These are phyloP conservation scores for Suillus ampliporus DNA, from an alignment of 768 basidiomycete species.

Conservation along the genomic window DNA sequence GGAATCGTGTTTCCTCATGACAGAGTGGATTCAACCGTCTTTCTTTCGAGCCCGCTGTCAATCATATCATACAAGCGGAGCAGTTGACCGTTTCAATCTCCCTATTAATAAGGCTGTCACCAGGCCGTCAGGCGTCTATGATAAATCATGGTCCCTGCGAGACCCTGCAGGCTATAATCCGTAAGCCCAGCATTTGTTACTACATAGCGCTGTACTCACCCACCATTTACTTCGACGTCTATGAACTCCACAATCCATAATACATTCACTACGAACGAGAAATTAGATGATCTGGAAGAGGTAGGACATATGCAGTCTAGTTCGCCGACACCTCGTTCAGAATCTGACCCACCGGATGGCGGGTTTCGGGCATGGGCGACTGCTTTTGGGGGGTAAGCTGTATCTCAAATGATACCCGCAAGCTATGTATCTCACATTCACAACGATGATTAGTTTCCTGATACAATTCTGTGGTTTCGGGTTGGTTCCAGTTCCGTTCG, in stretches of 20 bases:
- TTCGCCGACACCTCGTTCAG: neutral
- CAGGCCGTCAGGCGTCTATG: neutral
- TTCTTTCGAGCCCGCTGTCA: neutral
- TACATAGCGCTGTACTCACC: neutral
- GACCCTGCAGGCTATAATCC: neutral
- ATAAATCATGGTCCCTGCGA: neutral
- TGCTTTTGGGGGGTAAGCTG: constrained; percentile 14
- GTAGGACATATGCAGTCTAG: neutral
- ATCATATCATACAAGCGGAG: neutral
- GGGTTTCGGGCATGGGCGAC: constrained; percentile 20
- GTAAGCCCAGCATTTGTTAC: neutral
- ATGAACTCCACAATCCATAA: neutral
- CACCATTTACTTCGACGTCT: neutral
- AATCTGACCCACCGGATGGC: constrained; percentile 12
- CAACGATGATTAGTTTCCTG: constrained; percentile 21
- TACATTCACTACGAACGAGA: neutral
- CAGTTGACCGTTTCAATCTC: neutral
- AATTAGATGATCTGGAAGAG: neutral
- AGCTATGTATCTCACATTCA: neutral
- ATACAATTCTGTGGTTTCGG: constrained; percentile 36
- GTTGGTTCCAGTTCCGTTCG: constrained; percentile 6
- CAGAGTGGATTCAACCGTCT: neutral
- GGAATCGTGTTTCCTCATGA: neutral
- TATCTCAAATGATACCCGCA: neutral
- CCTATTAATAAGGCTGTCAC: neutral